Conservation (phyloP, 495 filamentous ascomycete species). For the Penicillium arizonense region DNA sequence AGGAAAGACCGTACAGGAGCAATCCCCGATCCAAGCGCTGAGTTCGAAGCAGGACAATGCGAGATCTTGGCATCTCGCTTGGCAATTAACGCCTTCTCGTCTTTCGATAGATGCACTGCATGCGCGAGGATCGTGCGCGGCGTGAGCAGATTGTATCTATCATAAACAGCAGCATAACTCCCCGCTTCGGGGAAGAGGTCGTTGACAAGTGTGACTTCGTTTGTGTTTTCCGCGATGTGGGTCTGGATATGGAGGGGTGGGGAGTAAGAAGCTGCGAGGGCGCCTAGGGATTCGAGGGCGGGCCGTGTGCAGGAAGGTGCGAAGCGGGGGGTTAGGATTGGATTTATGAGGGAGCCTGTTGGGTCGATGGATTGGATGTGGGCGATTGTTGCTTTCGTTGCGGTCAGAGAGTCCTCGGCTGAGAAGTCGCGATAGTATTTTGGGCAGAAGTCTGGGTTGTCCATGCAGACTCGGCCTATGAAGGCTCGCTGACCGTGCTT, state of each 20-base stretch:
- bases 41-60: slow-evolving; percentile 88
- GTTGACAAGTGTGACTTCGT: slow-evolving; percentile 68
- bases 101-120: slow-evolving; percentile 67
- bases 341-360: slow-evolving; percentile 54
- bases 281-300: slow-evolving; percentile 60
- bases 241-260: slow-evolving; percentile 74
- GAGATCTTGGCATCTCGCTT: slow-evolving; percentile 60
- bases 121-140: slow-evolving; percentile 81
- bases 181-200: slow-evolving; percentile 63
- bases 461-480: slow-evolving; percentile 86
- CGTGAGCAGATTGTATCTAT: slow-evolving; percentile 64
- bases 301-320: slow-evolving; percentile 69
- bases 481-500: slow-evolving; percentile 78
- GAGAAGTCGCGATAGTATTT: slow-evolving; percentile 72
- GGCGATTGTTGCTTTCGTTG: slow-evolving; percentile 60
- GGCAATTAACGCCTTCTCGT: slow-evolving; percentile 63
- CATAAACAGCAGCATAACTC: slow-evolving; percentile 79
- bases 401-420: slow-evolving; percentile 51
- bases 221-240: slow-evolving; percentile 82
- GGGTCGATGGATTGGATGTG: slow-evolving; percentile 71
- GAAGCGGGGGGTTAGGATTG: slow-evolving; percentile 90
- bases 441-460: slow-evolving; percentile 60
- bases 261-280: slow-evolving; percentile 55
- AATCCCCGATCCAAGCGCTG: slow-evolving; percentile 70
- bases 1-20: slow-evolving; percentile 70